phyloP scores from a whole-genome alignment of 768 basidiomycete species.

The Clitopilus hobsonii region DNA sequence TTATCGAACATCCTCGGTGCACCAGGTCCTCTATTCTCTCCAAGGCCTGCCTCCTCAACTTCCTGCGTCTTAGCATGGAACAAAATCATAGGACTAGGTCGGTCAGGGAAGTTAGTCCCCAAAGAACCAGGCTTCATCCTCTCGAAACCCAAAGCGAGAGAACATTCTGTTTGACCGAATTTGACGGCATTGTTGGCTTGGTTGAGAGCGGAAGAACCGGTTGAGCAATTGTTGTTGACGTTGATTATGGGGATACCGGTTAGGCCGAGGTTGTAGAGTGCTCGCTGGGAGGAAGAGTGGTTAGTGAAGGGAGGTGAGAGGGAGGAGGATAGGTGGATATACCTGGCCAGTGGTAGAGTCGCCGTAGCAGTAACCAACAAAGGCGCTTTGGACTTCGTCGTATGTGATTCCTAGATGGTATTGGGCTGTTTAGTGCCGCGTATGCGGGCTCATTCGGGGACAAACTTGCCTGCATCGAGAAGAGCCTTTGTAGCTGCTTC shows the following conservation, averaged over 20 bases:
- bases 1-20: constrained; percentile 76
- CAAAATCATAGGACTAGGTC: constrained; percentile 42
- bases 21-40: constrained; percentile 62
- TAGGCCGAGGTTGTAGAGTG: constrained; percentile 79
- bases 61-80: constrained; percentile 39
- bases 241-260: constrained; percentile 83
- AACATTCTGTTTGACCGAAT: constrained; percentile 65
- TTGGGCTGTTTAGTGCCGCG: not conserved
- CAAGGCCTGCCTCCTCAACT: constrained; percentile 45
- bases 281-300: constrained; percentile 38
- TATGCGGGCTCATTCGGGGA: not conserved
- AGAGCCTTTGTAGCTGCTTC: constrained; percentile 86
- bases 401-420: constrained; percentile 67
- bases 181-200: constrained; percentile 70
- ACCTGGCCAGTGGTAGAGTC: constrained; percentile 79
- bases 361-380: constrained; percentile 75
- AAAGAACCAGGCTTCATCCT: constrained; percentile 77
- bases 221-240: constrained; percentile 86
- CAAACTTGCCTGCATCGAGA: constrained; percentile 65
- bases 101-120: constrained; percentile 58
- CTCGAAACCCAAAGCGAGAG: constrained; percentile 83
- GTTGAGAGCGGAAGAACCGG: constrained; percentile 74
- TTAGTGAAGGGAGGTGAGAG: not conserved
- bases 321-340: constrained; percentile 7
- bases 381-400: constrained; percentile 68